Conservation (phyloP, 192 early-diverging fungal genomes). For the Tieghemiomyces parasiticus region DNA sequence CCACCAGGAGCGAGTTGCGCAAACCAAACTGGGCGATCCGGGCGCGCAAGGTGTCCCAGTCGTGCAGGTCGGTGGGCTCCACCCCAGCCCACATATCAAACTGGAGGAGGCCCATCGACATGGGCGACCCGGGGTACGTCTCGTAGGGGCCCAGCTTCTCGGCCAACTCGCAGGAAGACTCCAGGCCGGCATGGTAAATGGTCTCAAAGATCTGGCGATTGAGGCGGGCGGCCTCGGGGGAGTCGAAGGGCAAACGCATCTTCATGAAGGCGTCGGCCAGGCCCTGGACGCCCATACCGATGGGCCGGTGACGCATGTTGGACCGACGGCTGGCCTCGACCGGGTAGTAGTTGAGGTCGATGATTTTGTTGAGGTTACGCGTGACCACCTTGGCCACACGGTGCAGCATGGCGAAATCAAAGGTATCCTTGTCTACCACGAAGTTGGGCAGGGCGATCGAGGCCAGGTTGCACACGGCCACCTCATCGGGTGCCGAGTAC, state of each 20-base stretch:
- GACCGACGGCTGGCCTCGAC: slow-evolving; percentile 72
- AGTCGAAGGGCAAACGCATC: slow-evolving; percentile 91
- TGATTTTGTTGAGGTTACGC: slow-evolving; percentile 90
- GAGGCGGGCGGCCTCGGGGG: slow-evolving; percentile 57
- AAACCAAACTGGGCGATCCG: slow-evolving; percentile 70
- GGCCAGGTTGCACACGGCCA: slow-evolving; percentile 95
- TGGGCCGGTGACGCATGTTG: slow-evolving; percentile 92
- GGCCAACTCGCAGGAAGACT: slow-evolving; percentile 84
- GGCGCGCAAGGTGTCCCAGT: slow-evolving; percentile 74
- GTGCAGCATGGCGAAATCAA: slow-evolving; percentile 76
- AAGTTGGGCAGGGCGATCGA: slow-evolving; percentile 83
- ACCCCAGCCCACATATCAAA: slow-evolving; percentile 73
- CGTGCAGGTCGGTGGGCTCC: slow-evolving; percentile 62
- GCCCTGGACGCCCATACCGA: slow-evolving; percentile 97
- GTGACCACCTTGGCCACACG: slow-evolving; percentile 77
- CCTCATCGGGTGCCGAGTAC: slow-evolving; percentile 88
- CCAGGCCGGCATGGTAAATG: slow-evolving; percentile 88
- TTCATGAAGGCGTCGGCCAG: slow-evolving; percentile 93
- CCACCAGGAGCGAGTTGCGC: slow-evolving; percentile 86
- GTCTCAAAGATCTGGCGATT: slow-evolving; percentile 91
- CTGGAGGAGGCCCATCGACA: slow-evolving; percentile 81
- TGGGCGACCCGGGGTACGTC: slow-evolving; percentile 78
- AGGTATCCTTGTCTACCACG: slow-evolving; percentile 41
- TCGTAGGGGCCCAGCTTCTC: slow-evolving; percentile 63
- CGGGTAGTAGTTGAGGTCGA: slow-evolving; percentile 95